Base-by-base conservation (phyloP, 1,139 yeast genomes). In the Meyerozyma carpophila region DNA sequence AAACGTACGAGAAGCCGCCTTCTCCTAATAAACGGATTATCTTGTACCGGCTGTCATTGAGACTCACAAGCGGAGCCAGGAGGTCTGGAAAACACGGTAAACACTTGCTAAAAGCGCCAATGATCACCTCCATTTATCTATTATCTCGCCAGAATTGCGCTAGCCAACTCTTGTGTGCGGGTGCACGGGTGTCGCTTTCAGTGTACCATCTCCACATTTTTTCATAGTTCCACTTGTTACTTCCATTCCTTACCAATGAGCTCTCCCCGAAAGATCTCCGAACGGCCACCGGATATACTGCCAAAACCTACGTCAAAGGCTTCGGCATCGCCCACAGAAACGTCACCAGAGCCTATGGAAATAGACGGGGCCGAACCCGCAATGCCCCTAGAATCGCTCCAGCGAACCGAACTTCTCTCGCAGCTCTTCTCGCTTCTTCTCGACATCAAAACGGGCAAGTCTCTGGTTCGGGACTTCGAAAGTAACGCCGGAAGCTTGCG, bases 1-100 rank as follows among this genome's bases (percentile, higher is more conserved):
- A 91, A n/a, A 89, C 95, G 55, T 85, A 89, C 1, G 95, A 83
- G 57, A 86, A 86, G 6, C 95, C 95, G 1, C 96, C 95, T 65
- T 90, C 97, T 8, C 96, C 96, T 6, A 91, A 66, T 20, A 91
- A 72, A 48, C 80, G 76, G 41, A 81, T 65, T n/a, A 91, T 84
- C 49, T 63, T 69, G 60, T 79, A 81, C 38, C 61, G 63, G 32
- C 65, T 61, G 47, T 68, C 75, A 54, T 81, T 80, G 48, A 83
- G 72, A n/a, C 66, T 51, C 6, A 81, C 59, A 10, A 65, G 67
- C 0, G 85, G 84, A 8, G 70, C 60, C 37, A 74, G 50, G 40
- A 72, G 44, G 40, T 58, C 62, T 2, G 77, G 76, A 34, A 71
- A 50, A 49, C 78, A 73, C 20, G 80, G 72, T 32, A 74, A 62